Conservation (phyloP, 495 filamentous ascomycete genomes). For the Barbatosphaeria neglecta region DNA sequence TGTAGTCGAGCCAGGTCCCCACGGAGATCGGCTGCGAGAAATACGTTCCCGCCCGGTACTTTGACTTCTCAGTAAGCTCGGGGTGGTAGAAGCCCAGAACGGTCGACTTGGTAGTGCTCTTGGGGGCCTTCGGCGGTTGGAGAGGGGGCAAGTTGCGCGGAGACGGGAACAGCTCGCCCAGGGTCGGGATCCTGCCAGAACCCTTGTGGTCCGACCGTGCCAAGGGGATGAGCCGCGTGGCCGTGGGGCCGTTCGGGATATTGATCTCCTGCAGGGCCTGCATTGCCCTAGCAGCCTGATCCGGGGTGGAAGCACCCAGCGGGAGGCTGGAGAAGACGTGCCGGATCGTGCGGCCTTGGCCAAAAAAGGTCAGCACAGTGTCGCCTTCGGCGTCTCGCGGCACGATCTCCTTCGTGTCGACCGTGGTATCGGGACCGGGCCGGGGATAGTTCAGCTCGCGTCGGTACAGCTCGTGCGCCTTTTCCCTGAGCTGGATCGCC, state of each 20-base stretch:
- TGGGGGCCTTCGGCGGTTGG: conserved; percentile 60
- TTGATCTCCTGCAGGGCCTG: conserved; percentile 45
- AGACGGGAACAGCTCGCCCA: conserved; percentile 72
- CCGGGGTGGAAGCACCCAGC: conserved; percentile 32
- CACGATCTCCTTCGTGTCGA: conserved; percentile 4
- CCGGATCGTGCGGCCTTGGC: conserved; percentile 55
- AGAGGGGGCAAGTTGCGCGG: conserved; percentile 54
- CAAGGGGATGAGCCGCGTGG: conserved; percentile 53
- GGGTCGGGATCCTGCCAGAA: conserved; percentile 46
- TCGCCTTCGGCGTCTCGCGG: conserved; percentile 24
- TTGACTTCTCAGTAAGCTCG: conserved; percentile 38
- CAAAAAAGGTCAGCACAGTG: conserved; percentile 58
- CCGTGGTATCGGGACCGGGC: conserved; percentile 2
- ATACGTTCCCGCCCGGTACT: conserved; percentile 43
- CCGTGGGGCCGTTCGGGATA: conserved; percentile 62
- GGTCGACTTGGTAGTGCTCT: conserved; percentile 47
- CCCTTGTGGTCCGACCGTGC: conserved; percentile 25
- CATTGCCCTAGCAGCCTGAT: conserved; percentile 15
- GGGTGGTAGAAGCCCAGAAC: conserved; percentile 54
- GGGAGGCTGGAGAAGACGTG: conserved; percentile 79
- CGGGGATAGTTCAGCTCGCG: conserved; percentile 28
- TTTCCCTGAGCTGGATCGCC: conserved; percentile 28
- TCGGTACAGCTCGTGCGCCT: conserved; percentile 26
- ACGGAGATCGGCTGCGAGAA: conserved; percentile 43
- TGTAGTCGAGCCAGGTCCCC: conserved; percentile 61